A percentile compares a stretch with the other conserved stretches of the same genome.
Conservation (phyloP, 1,284 basidiomycete genomes). For the Mycosarcoma maydis region DNA sequence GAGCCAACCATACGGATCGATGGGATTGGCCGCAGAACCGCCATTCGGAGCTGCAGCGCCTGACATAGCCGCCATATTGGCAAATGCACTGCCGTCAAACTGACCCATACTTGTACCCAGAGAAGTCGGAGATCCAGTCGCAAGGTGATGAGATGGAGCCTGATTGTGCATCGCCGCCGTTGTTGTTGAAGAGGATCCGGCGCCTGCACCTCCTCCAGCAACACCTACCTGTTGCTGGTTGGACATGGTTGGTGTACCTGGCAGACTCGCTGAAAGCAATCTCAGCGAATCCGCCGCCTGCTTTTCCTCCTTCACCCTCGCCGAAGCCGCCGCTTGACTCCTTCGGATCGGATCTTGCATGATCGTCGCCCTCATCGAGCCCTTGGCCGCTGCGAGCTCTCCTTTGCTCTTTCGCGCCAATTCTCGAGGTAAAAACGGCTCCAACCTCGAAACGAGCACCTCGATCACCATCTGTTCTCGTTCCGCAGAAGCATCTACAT, state of each 20-base stretch:
- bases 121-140: constrained; percentile 11
- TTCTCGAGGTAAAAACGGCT: constrained; percentile 37
- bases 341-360: constrained; percentile 35
- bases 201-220: neutral
- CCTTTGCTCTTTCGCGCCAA: constrained; percentile 28
- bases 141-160: constrained; percentile 19
- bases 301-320: constrained; percentile 39
- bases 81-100: constrained; percentile 7
- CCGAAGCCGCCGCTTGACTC: constrained; percentile 7
- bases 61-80: neutral
- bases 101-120: constrained; percentile 8
- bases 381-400: constrained; percentile 42
- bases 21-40: constrained; percentile 21
- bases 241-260: constrained; percentile 40
- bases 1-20: constrained; percentile 49
- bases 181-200: too few relatives aligned
- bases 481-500: constrained; percentile 47
- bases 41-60: constrained; percentile 1
- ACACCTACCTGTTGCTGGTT: neutral
- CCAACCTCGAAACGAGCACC: constrained; percentile 36
- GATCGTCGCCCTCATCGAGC: constrained; percentile 37
- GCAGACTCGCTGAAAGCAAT: constrained; percentile 29
- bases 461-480: constrained; percentile 50
- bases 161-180: constrained; percentile 9
- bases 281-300: constrained; percentile 43